Evolutionary conservation across 169 alveolate genomes (phyloP).

Genomic region (Cyclospora cayetanensis): DNA sequence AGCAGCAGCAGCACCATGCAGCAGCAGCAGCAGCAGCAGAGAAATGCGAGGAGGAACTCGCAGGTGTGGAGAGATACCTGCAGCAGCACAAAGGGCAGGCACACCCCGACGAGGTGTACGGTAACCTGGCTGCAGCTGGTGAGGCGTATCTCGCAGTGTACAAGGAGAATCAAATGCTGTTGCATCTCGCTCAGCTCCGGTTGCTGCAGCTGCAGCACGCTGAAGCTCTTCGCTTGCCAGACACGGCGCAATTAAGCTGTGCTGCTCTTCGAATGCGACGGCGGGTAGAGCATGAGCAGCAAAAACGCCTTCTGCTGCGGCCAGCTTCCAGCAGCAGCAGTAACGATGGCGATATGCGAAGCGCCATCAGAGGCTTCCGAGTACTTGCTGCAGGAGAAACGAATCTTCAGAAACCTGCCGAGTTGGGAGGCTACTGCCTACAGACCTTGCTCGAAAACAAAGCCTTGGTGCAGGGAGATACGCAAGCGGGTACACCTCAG

Average conservation of each 20-base stretch:
- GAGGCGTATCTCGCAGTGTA: neutral
- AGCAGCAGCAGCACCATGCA: constrained; percentile 18
- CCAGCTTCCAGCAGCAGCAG: neutral
- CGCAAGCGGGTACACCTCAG: neutral
- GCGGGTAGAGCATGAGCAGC: neutral
- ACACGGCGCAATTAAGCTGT: neutral
- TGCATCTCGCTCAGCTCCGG: neutral
- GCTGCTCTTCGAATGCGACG: constrained; percentile 14
- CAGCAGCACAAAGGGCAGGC: constrained; percentile 20
- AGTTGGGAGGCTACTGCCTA: neutral
- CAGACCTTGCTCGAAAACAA: neutral
- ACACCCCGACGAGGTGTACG: neutral
- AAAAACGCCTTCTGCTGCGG: too few species aligned
- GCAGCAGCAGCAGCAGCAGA: neutral
- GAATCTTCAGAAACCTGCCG: neutral
- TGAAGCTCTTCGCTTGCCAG: neutral
- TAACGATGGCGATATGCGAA: neutral
- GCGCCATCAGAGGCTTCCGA: neutral
- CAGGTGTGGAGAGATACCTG: neutral
- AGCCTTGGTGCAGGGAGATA: neutral
- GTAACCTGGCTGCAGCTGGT: constrained; percentile 29
- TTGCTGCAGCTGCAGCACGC: neutral
- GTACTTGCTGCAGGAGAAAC: neutral
- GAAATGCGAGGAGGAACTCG: neutral
- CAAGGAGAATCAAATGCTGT: constrained; percentile 16